A percentile compares a stretch with the other conserved stretches of the same genome.
phyloP scores from a whole-genome alignment of 345 rosid species.

The Erysimum cheiranthoides region DNA sequence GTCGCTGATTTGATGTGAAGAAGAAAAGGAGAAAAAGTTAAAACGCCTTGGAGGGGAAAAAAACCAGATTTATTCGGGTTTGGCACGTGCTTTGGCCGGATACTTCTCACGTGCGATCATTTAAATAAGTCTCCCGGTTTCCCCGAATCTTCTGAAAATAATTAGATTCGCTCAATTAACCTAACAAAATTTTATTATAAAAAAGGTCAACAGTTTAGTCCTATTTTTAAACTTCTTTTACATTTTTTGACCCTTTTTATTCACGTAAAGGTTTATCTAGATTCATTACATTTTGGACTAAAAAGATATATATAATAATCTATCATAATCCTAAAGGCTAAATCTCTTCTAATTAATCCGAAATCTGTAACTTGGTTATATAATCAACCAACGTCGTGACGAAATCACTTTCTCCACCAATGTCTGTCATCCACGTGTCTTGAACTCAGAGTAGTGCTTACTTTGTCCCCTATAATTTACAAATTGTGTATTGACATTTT shows the following conservation, averaged over 20 bases:
- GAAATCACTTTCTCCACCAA: background rate
- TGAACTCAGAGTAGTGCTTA: background rate
- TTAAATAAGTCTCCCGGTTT: background rate
- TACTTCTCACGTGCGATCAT: constrained; percentile 38
- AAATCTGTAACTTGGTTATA: background rate
- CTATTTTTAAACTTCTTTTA: background rate
- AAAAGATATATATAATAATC: background rate
- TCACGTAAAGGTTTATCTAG: constrained; percentile 22
- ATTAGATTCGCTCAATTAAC: background rate
- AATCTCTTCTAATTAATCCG: background rate
- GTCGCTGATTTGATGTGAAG: constrained; percentile 38
- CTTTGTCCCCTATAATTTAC: background rate
- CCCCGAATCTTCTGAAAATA: background rate
- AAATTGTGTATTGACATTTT: background rate
- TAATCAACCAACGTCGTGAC: constrained; percentile 1
- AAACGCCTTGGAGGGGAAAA: constrained; percentile 12
- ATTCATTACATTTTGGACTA: constrained; percentile 12
- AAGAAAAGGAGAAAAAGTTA: background rate
- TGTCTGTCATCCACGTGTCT: background rate
- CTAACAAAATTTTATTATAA: background rate
- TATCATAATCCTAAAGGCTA: constrained; percentile 8
- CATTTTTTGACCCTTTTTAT: constrained; percentile 23
- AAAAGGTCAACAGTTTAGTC: background rate
- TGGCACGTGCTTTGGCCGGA: constrained; percentile 42
- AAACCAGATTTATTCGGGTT: constrained; percentile 39